These are phyloP conservation scores for Yarrowia divulgata DNA, from an alignment of 805 yeast species.

Conservation along the genomic window DNA sequence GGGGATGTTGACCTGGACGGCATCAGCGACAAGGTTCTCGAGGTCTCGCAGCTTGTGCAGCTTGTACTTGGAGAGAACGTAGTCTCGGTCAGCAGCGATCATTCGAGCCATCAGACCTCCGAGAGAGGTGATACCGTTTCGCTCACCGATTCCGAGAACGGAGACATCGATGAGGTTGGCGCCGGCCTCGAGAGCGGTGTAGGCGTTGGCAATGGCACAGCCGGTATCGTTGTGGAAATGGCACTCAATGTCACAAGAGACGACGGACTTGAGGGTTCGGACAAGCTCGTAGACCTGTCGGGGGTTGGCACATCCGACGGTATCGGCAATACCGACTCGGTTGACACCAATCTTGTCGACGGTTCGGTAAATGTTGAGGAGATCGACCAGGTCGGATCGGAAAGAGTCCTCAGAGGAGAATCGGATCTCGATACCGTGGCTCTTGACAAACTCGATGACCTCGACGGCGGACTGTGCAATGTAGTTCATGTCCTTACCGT, in stretches of 20 bases:
- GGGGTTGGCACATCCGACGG: slow-evolving; percentile 99
- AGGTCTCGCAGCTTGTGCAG: slow-evolving; percentile 93
- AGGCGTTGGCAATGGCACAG: slow-evolving; percentile 98
- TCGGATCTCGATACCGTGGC: slow-evolving; percentile 95
- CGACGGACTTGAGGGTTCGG: slow-evolving; percentile 90
- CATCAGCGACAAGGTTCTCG: slow-evolving; percentile 95
- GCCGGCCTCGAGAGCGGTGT: slow-evolving; percentile 97
- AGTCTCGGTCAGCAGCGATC: slow-evolving; percentile 98
- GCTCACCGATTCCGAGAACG: slow-evolving; percentile 97
- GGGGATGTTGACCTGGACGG: slow-evolving; percentile 95
- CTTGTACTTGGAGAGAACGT: slow-evolving; percentile 92
- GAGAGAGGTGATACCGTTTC: slow-evolving; percentile 96
- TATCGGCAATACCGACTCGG: slow-evolving; percentile 98
- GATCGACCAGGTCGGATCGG: slow-evolving; percentile 94
- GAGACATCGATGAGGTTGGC: slow-evolving; percentile 94
- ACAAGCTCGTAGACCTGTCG: slow-evolving; percentile 97
- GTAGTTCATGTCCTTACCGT: slow-evolving; percentile 98
- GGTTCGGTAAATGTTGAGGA: slow-evolving; percentile 92
- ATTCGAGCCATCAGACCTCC: slow-evolving; percentile 99
- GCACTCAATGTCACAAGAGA: slow-evolving; percentile 95
- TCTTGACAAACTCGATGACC: slow-evolving; percentile 96
- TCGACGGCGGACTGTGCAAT: slow-evolving; percentile 95
- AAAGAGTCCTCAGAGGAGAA: slow-evolving; percentile 97
- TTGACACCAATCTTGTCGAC: slow-evolving; percentile 97
- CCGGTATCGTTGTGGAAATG: slow-evolving; percentile 99